A percentile compares a stretch with the other conserved stretches of the same genome.
Evolutionary conservation across 1,284 basidiomycete genomes (phyloP).

Genomic region (Irpex lacteus): DNA sequence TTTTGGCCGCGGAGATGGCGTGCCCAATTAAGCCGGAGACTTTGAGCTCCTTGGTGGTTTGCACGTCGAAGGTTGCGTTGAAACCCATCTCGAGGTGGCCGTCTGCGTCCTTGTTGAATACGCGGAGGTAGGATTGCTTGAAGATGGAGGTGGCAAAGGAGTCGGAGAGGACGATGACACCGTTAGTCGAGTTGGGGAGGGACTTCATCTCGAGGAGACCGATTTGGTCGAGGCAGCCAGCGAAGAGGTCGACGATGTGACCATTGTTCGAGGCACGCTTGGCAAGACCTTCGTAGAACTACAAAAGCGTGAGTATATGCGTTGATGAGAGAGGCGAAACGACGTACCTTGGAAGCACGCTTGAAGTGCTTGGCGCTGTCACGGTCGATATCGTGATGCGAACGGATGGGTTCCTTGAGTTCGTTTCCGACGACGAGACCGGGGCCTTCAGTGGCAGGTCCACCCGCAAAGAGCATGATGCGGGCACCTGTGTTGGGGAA

Average conservation of each 20-base stretch:
- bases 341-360: conserved; percentile 85
- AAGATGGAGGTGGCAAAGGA: conserved; percentile 99
- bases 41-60: conserved; percentile 99
- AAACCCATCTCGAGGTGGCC: conserved; percentile 97
- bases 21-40: conserved; percentile 98
- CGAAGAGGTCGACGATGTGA: conserved; percentile 93
- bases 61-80: conserved; percentile 97
- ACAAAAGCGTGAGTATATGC: conserved; percentile 9
- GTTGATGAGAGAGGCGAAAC: conserved; percentile 35
- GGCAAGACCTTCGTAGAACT: conserved; percentile 97
- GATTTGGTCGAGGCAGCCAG: conserved; percentile 97
- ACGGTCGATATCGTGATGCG: conserved; percentile 98
- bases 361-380: conserved; percentile 98
- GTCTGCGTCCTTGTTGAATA: conserved; percentile 93
- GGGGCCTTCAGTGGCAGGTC: conserved; percentile 94
- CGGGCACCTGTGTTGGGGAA: conserved; percentile 96
- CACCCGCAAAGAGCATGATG: conserved; percentile 96
- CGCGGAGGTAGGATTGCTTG: conserved; percentile 95
- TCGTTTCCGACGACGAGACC: conserved; percentile 97
- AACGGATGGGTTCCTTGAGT: conserved; percentile 96
- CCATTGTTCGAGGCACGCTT: conserved; percentile 94
- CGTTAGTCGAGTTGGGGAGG: conserved; percentile 93
- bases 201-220: conserved; percentile 98
- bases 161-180: conserved; percentile 94
- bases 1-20: conserved; percentile 96